These are phyloP conservation scores for Sorghum bicolor DNA, from an alignment of 176 grass and related monocot species.

Conservation along the genomic window Sorghum_bicolor_NCBIv3 NC_012879.2:13006501-13007000, in stretches of 20 bases:
- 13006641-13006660: conserved; percentile 77
- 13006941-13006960: conserved; percentile 76
- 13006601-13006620: conserved; percentile 33
- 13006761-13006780: conserved; percentile 58
- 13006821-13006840: conserved; percentile 73
- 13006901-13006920: conserved; percentile 70
- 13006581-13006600: conserved; percentile 41
- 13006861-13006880: conserved; percentile 82
- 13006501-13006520: conserved; percentile 53
- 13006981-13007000: conserved; percentile 97
- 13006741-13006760: conserved; percentile 84
- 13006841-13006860: conserved; percentile 85
- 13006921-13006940: conserved; percentile 79
- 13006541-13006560: conserved; percentile 55
- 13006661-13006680: conserved; percentile 49
- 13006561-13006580: conserved; percentile 59
- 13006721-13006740: conserved; percentile 75
- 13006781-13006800: conserved; percentile 92
- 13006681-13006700: conserved; percentile 45
- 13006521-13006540: conserved; percentile 60
- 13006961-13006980: conserved; percentile 71
- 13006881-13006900: conserved; percentile 86
- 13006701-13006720: conserved; percentile 57
- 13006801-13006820: conserved; percentile 85
- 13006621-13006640: conserved; percentile 40